These are phyloP conservation scores for Pythium phragmitis DNA, from an alignment of 352 stramenopile genomes.

Conservation along the genomic window DNA sequence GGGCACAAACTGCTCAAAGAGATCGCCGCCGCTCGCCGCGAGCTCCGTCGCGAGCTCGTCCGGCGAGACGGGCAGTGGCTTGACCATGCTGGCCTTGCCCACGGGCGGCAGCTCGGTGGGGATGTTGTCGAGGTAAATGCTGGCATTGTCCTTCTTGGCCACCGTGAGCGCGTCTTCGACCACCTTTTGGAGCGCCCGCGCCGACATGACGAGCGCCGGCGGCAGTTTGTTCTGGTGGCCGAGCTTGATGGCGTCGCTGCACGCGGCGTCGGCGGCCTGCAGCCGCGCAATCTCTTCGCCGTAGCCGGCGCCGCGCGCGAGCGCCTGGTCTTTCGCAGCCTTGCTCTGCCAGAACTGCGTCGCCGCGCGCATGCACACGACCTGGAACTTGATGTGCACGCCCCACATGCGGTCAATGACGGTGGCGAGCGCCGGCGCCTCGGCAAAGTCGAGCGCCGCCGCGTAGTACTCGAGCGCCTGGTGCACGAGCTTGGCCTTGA, in stretches of 20 bases:
- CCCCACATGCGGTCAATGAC: constrained; percentile 67
- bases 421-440: constrained; percentile 43
- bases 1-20: constrained; percentile 73
- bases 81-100: constrained; percentile 71
- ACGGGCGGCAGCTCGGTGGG: constrained; percentile 54
- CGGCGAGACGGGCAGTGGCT: constrained; percentile 40
- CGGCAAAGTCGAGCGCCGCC: constrained; percentile 54
- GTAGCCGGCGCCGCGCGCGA: constrained; percentile 58
- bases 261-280: constrained; percentile 48
- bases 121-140: constrained; percentile 80
- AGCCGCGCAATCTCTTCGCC: constrained; percentile 77
- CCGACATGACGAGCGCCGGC: constrained; percentile 48
- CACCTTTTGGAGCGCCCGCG: constrained; percentile 52
- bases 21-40: constrained; percentile 36
- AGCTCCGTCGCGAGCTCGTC: constrained; percentile 61
- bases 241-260: constrained; percentile 56
- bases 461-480: constrained; percentile 72
- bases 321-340: constrained; percentile 56
- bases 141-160: constrained; percentile 79
- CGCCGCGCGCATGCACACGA: constrained; percentile 65
- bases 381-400: constrained; percentile 68
- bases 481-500: constrained; percentile 83
- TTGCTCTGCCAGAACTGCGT: constrained; percentile 78
- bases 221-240: constrained; percentile 66
- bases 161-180: constrained; percentile 53